These are phyloP conservation scores for Curvularia verruculosa DNA, from an alignment of 2,329 filamentous ascomycete genomes.

Conservation along the genomic window DNA sequence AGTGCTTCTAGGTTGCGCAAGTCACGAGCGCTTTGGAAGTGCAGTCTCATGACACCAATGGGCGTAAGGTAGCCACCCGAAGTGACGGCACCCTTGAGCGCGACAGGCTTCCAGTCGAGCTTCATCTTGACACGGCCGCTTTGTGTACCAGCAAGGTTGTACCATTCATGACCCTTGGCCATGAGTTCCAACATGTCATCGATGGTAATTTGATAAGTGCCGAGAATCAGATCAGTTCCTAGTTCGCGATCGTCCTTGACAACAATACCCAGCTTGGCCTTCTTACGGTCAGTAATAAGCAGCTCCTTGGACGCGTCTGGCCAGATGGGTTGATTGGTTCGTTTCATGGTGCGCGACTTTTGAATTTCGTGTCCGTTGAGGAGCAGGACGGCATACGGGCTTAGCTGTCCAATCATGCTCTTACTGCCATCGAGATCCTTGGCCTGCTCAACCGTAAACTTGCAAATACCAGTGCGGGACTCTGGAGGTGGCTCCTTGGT, in stretches of 20 bases:
- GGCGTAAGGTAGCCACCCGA: constrained; percentile 91
- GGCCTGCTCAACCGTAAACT: constrained; percentile 92
- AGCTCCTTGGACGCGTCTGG: constrained; percentile 91
- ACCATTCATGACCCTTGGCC: constrained; percentile 96
- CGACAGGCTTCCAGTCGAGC: constrained; percentile 94
- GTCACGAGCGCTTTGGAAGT: constrained; percentile 82
- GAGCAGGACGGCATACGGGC: constrained; percentile 85
- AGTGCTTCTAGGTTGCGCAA: constrained; percentile 92
- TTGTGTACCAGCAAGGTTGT: constrained; percentile 80
- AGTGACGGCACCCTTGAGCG: constrained; percentile 75
- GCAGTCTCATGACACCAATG: constrained; percentile 92
- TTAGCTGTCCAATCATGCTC: constrained; percentile 88
- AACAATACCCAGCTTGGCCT: constrained; percentile 85
- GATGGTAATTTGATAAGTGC: constrained; percentile 92
- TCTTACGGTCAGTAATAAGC: constrained; percentile 90
- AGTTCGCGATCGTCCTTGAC: constrained; percentile 96
- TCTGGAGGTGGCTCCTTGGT: constrained; percentile 81
- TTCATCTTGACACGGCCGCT: constrained; percentile 88
- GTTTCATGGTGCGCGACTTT: constrained; percentile 88
- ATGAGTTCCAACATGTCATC: constrained; percentile 91
- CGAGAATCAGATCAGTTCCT: constrained; percentile 79
- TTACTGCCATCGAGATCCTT: constrained; percentile 94
- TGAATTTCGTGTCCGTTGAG: constrained; percentile 93
- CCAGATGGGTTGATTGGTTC: constrained; percentile 97
- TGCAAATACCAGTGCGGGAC: constrained; percentile 89